A percentile compares a stretch with the other conserved stretches of the same genome.
phyloP scores from a whole-genome alignment of 331 rosid genomes.

The Acacia pycnantha region DNA sequence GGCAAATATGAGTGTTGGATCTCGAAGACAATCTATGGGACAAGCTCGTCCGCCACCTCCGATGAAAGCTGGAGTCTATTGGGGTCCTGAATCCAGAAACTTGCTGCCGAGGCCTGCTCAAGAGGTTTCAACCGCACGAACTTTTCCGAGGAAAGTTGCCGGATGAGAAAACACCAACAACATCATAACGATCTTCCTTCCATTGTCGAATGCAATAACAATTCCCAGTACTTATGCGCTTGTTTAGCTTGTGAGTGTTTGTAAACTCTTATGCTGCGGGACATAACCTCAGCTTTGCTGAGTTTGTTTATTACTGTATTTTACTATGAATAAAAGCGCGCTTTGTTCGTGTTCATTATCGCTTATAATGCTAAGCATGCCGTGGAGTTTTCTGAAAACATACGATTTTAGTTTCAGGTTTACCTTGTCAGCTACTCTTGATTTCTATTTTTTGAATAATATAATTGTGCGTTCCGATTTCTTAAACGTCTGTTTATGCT shows the following conservation, averaged over 20 bases:
- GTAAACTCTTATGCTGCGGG: background rate
- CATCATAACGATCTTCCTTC: background rate
- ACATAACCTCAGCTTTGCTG: background rate
- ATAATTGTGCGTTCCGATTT: background rate
- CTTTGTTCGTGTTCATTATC: background rate
- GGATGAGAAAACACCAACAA: constrained; percentile 41
- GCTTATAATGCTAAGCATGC: background rate
- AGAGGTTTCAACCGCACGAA: constrained; percentile 57
- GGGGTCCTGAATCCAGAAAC: constrained; percentile 70
- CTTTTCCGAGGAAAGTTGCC: constrained; percentile 66
- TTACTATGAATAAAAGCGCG: background rate
- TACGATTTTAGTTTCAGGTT: background rate
- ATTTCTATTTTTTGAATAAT: background rate
- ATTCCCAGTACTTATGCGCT: too few species aligned
- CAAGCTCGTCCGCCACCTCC: constrained; percentile 60
- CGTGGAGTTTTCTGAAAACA: background rate
- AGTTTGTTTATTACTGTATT: too few species aligned
- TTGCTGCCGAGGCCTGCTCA: constrained; percentile 54
- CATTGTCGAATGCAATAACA: background rate
- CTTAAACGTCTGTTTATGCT: background rate
- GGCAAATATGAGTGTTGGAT: constrained; percentile 59
- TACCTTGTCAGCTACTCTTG: background rate
- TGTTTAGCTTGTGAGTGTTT: background rate
- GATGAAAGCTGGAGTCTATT: constrained; percentile 83
- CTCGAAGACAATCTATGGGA: constrained; percentile 50